phyloP scores from a whole-genome alignment of 2,329 filamentous ascomycete genomes.

The Aspergillus nomiae region DNA sequence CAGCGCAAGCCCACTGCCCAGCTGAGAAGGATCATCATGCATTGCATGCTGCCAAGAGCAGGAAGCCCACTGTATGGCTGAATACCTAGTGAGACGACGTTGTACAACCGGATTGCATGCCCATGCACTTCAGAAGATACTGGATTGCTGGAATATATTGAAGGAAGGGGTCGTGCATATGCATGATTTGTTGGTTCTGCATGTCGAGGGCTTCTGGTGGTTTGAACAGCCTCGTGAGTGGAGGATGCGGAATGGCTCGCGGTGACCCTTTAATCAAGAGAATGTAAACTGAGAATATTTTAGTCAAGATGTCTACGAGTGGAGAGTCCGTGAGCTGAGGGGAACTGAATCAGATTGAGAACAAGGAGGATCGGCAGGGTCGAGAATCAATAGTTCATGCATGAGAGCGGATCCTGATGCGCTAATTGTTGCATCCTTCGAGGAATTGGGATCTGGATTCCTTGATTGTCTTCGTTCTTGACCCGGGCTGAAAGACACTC shows the following conservation, averaged over 20 bases:
- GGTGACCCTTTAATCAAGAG: neutral
- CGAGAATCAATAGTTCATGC: slow-evolving; percentile 12
- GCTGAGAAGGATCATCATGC: neutral
- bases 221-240: neutral
- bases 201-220: neutral
- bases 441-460: too few species aligned
- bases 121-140: neutral
- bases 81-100: neutral
- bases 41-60: neutral
- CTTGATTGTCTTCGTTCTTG: too few species aligned
- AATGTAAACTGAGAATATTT: neutral
- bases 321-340: neutral
- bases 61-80: neutral
- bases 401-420: slow-evolving; percentile 2
- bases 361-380: slow-evolving; percentile 9
- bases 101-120: neutral
- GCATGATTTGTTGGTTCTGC: slow-evolving; percentile 6
- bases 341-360: neutral
- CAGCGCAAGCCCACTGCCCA: neutral
- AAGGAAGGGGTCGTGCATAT: slow-evolving; percentile 3
- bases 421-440: neutral
- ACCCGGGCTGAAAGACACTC: neutral
- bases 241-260: neutral
- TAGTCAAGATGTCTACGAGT: neutral
- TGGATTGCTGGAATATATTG: neutral